Evolutionary conservation across 2,329 filamentous ascomycete genomes (phyloP), one percentile per base, ranked within the genome.

Genomic region (Plenodomus lindquistii): DNA sequence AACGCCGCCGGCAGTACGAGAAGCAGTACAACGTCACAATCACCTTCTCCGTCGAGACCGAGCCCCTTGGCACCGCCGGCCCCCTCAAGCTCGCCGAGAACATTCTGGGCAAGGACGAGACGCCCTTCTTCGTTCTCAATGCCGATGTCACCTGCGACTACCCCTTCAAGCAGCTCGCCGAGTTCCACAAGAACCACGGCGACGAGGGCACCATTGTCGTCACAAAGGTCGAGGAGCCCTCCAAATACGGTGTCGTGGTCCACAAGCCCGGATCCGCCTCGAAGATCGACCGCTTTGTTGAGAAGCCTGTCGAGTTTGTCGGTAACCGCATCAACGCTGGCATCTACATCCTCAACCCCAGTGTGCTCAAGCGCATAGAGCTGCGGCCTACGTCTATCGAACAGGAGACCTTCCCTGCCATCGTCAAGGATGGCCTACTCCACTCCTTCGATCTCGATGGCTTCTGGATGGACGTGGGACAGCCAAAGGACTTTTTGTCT

Each of bases 391-490:
- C 93, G 42, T 96, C 91, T 6, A 99, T 97, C 72, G 93, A 99
- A 79, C 93, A 97, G 79, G 94, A 97, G 80, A 97, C 91, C 27
- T 99, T 99, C 88, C 93, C 93, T 39, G 85, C 90, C 63, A 94
- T 97, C 74, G 89, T 89, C 76, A 85, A 83, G 66, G 93, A 97
- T 66, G 91, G 91, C 59, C 84, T 93, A 75, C 80, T 97, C 55
- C 93, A 97, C 82, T 96, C 91, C 1, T 97, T 96, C 72, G 93
- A 97, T 72, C 85, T 97, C 22, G 91, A 97, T 62, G 91, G 93
- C 63, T 97, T 95, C 85, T 97, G 93, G 93, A 97, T 97, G 93
- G 93, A 97, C 65, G 91, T 99, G 58, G 93, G 93, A 66, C 93
- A 99, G 78, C 93, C 93, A 64, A 99, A 97, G 81, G 93, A 99